These are phyloP conservation scores for Carex cristatella DNA, from an alignment of 176 grass and related monocot genomes.

Conservation along the genomic window DNA sequence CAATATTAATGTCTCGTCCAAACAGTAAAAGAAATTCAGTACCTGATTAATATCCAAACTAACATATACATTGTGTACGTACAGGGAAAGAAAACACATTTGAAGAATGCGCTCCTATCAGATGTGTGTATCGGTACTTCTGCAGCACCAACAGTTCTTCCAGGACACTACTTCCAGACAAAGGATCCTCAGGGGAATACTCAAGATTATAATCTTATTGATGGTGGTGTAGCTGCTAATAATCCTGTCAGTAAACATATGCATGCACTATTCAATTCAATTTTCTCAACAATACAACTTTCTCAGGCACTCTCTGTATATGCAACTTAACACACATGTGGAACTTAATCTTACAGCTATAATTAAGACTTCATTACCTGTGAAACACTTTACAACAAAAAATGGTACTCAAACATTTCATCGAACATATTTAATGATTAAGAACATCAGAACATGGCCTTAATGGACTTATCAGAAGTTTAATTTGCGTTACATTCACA, in stretches of 20 bases:
- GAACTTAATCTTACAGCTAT: too few relatives aligned
- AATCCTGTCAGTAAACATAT: slow-evolving; percentile 49
- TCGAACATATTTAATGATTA: too few relatives aligned
- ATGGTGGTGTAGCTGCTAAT: slow-evolving; percentile 75
- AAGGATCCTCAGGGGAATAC: slow-evolving; percentile 22
- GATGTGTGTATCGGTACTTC: slow-evolving; percentile 77
- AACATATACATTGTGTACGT: not conserved
- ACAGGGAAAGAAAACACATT: slow-evolving; percentile 30
- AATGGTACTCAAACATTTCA: too few relatives aligned
- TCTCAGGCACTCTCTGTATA: too few relatives aligned
- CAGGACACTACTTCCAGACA: slow-evolving; percentile 56
- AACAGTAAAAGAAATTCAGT: not conserved
- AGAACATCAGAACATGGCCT: not conserved
- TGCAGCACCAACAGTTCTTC: slow-evolving; percentile 66
- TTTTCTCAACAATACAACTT: not conserved
- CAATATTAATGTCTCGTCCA: not conserved
- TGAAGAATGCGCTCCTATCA: slow-evolving; percentile 66
- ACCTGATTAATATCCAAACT: not conserved
- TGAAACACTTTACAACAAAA: too few relatives aligned
- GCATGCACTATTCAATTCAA: not conserved
- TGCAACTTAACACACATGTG: too few relatives aligned
- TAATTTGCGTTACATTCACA: not conserved
- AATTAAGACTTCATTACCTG: too few relatives aligned
- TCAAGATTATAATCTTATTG: slow-evolving; percentile 57
- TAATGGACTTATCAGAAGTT: not conserved